Evolutionary conservation across 2,329 filamentous ascomycete genomes (phyloP).

Genomic region (Graphium sp.): DNA sequence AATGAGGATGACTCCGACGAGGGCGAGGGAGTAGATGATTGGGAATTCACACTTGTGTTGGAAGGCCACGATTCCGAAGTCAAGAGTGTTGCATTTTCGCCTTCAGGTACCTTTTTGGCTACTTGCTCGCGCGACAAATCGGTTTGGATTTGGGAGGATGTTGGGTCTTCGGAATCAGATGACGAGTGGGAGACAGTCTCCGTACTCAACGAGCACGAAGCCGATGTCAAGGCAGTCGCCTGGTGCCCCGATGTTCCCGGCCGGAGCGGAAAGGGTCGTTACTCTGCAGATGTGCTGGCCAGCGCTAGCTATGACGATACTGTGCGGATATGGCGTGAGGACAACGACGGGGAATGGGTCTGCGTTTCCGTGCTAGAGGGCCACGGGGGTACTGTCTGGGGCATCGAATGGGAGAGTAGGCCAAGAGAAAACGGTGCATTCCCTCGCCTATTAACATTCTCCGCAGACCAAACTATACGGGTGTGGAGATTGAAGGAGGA

Average conservation of each 20-base stretch:
- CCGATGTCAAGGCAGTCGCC: slow-evolving; percentile 83
- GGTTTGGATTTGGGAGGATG: slow-evolving; percentile 98
- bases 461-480: slow-evolving; percentile 64
- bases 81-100: slow-evolving; percentile 60
- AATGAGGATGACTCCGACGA: slow-evolving; percentile 5
- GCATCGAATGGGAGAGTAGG: slow-evolving; percentile 51
- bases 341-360: slow-evolving; percentile 79
- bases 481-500: slow-evolving; percentile 57
- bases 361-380: slow-evolving; percentile 70
- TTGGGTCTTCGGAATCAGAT: slow-evolving; percentile 54
- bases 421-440: slow-evolving; percentile 22
- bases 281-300: slow-evolving; percentile 57
- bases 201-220: slow-evolving; percentile 84
- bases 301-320: slow-evolving; percentile 92
- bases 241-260: slow-evolving; percentile 65
- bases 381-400: slow-evolving; percentile 82
- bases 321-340: slow-evolving; percentile 76
- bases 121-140: slow-evolving; percentile 87
- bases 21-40: slow-evolving; percentile 52
- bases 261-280: slow-evolving; percentile 25
- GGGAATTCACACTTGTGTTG: slow-evolving; percentile 81
- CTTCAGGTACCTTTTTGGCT: slow-evolving; percentile 62
- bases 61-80: slow-evolving; percentile 95
- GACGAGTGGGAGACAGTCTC: slow-evolving; percentile 96
- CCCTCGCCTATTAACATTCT: slow-evolving; percentile 61